Conservation (phyloP, 148 eudicot genomes). For the Arctostaphylos glauca region DNA sequence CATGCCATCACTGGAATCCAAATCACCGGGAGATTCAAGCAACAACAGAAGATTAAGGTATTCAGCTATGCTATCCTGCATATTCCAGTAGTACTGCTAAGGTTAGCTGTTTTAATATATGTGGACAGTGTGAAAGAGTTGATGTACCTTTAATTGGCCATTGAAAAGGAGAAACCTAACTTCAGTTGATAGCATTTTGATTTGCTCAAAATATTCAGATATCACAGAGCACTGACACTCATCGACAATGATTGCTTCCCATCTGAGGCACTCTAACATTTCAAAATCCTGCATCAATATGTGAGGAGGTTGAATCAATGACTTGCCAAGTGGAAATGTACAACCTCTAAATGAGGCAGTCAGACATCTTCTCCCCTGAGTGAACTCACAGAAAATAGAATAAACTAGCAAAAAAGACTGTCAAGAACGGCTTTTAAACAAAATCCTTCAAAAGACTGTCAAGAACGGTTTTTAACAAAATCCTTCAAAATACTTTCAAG, state of each 20-base stretch:
- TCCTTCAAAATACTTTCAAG: neutral
- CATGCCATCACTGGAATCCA: conserved; percentile 21
- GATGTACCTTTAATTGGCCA: conserved; percentile 37
- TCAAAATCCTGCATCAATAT: conserved; percentile 51
- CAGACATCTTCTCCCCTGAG: neutral
- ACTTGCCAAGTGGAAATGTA: neutral
- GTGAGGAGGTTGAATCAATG: neutral
- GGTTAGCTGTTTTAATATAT: neutral
- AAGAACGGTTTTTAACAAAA: neutral
- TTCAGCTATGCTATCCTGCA: conserved; percentile 57
- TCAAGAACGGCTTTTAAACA: neutral
- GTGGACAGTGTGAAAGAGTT: conserved; percentile 17
- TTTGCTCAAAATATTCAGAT: conserved; percentile 31
- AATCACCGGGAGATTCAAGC: conserved; percentile 43
- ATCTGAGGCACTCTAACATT: conserved; percentile 38
- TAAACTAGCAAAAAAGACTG: neutral
- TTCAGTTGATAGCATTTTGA: conserved; percentile 42
- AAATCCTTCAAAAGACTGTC: neutral
- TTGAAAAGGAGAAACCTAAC: conserved; percentile 53
- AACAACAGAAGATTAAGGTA: conserved; percentile 46
- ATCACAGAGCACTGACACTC: conserved; percentile 42
- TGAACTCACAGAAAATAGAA: neutral
- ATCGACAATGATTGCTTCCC: conserved; percentile 74
- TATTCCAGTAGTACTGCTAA: conserved; percentile 16
- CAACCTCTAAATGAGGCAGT: conserved; percentile 2